A percentile compares a stretch with the other conserved stretches of the same genome.
Conservation (phyloP, 345 rosid species). For the Eucalyptus polyanthemos region DNA sequence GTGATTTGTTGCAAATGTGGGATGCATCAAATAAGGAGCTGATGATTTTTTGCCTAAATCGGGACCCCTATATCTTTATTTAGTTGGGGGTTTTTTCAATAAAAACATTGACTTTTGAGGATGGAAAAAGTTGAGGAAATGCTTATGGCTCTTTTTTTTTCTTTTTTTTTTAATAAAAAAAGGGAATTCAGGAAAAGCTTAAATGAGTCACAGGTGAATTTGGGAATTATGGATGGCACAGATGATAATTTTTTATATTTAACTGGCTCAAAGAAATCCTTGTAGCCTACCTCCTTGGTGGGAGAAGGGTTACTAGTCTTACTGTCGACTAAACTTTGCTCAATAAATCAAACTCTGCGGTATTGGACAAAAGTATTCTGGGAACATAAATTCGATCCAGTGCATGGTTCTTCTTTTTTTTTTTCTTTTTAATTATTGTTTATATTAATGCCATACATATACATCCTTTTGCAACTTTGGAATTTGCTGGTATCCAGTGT, state of each 20-base stretch:
- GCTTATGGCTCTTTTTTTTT: background rate
- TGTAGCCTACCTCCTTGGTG: background rate
- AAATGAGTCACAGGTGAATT: background rate
- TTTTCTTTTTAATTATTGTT: too few species aligned
- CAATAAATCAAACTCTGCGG: background rate
- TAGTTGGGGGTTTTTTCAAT: background rate
- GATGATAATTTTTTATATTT: background rate
- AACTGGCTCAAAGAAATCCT: background rate
- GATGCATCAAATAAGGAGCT: background rate
- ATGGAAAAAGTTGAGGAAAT: background rate
- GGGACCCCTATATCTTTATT: background rate
- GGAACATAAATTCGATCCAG: background rate
- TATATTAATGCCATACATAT: background rate
- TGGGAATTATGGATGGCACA: background rate
- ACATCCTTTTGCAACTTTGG: background rate
- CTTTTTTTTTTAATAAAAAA: rapidly evolving
- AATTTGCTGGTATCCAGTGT: background rate
- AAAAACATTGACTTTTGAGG: background rate
- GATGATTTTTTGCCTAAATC: background rate
- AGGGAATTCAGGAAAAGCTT: background rate
- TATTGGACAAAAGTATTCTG: background rate
- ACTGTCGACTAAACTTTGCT: background rate
- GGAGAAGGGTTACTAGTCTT: background rate
- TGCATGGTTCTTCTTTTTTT: background rate
- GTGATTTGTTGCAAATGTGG: background rate